Conservation (phyloP, 2,329 filamentous ascomycete genomes). For the Whalleya microplaca region DNA sequence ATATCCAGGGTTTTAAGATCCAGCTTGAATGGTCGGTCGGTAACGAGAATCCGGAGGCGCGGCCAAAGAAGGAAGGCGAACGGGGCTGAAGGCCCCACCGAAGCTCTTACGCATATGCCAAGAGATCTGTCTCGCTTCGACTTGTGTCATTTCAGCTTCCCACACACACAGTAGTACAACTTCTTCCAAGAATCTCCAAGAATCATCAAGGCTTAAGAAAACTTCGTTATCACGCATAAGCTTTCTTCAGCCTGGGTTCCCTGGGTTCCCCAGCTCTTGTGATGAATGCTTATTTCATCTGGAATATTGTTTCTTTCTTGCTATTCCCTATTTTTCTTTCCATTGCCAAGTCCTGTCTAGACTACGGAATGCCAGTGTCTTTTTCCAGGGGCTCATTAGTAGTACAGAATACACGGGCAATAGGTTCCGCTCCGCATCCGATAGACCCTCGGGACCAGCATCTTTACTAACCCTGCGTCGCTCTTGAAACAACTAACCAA, state of each 20-base stretch:
- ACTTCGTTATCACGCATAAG: background rate
- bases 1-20: background rate
- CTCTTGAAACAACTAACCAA: slow-evolving; percentile 23
- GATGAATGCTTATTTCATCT: background rate
- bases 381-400: background rate
- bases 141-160: no score
- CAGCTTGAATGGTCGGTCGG: no score
- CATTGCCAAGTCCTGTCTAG: background rate
- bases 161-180: no score
- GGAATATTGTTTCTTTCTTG: background rate
- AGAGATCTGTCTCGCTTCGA: no score
- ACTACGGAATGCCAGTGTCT: background rate
- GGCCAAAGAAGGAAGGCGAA: background rate
- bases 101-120: no score
- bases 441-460: background rate
- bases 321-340: background rate
- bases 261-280: background rate
- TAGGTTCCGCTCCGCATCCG: background rate
- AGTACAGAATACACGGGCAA: background rate
- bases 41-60: background rate
- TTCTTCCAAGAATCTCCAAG: background rate
- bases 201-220: background rate
- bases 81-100: no score
- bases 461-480: slow-evolving; percentile 17
- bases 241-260: background rate